Evolutionary conservation across 805 yeast genomes (phyloP), one percentile per base, ranked within the genome.

Genomic region (Metschnikowia rubicola): DNA sequence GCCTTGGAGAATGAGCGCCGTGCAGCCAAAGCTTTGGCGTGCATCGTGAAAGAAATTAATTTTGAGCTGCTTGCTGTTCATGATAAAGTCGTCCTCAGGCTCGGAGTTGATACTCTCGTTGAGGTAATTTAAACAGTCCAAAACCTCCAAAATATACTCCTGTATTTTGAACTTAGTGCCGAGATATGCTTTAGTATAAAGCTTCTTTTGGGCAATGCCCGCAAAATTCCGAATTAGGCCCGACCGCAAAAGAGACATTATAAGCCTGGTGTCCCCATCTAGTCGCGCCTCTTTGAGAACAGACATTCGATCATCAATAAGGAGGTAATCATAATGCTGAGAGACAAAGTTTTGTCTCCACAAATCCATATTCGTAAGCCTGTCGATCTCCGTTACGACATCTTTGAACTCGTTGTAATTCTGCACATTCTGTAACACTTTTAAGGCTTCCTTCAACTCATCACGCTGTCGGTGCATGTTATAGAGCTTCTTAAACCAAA

Each of bases 151-250:
- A 28, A 90, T 82, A 62, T 90, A 89, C 46, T 88, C 92, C 64
- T 94, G 97, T 44, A 94, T 92, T 51, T 90, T 72, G 43, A 80
- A 68, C 68, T 94, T 94, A 1, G 98, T 94, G 1, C 99, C 99
- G 50, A 86, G 73, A 56, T 88, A 86, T 0, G 96, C 80, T 47
- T 89, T 82, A 45, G 85, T 85, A 70, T 87, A 92, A 38, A 94
- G 69, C 44, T 83, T 78, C 53, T 84, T 82, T 54, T 85, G 87
- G 1, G 95, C 79, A 4, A 94, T 88, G 0, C 96, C 95, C 7
- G 96, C 98, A 69, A 92, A 87, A 61, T 94, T 94, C 35, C 99
- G 70, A 32, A 94, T 70, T 59, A 90, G 77, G 0, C 97, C 96
- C 0, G 96, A 85, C 35, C 96, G 69, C 39, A 92, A 75, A 34